Conservation (phyloP, 2,329 filamentous ascomycete species). For the Emmonsiellopsis sp. region DNA sequence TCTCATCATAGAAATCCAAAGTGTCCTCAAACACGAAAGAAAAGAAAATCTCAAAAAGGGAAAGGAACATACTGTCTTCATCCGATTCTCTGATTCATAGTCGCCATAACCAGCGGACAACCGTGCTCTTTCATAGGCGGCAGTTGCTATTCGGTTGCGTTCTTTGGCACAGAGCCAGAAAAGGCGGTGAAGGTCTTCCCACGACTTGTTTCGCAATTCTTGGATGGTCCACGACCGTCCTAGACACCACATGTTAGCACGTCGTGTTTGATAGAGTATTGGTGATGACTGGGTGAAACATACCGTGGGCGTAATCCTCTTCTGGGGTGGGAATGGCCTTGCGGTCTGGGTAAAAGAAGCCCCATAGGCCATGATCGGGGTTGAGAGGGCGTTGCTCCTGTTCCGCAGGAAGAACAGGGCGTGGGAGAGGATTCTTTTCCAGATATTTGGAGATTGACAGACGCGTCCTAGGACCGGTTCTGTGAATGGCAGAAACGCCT, state of each 20-base stretch:
- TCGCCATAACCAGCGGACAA: conserved; percentile 65
- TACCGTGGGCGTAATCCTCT: conserved; percentile 61
- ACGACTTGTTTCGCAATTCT: conserved; percentile 81
- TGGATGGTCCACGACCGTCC: conserved; percentile 73
- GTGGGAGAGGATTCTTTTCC: conserved; percentile 55
- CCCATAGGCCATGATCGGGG: conserved; percentile 78
- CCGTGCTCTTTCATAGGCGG: conserved; percentile 57
- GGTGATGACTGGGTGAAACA: conserved; percentile 11
- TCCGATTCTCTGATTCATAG: conserved; percentile 54
- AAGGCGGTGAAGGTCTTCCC: conserved; percentile 82
- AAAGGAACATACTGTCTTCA: conserved; percentile 51
- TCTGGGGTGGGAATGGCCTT: conserved; percentile 62
- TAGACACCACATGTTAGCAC: conserved; percentile 17
- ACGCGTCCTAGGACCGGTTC: conserved; percentile 65
- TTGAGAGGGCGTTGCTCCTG: conserved; percentile 45
- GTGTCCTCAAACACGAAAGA: background rate
- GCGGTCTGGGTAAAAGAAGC: conserved; percentile 69
- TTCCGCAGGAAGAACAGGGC: conserved; percentile 40
- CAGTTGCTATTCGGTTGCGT: conserved; percentile 78
- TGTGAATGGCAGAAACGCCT: conserved; percentile 70
- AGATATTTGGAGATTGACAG: conserved; percentile 63
- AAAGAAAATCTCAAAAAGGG: background rate
- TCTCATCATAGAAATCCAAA: conserved; percentile 14
- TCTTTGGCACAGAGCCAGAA: conserved; percentile 96
- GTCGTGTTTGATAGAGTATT: background rate